These are phyloP conservation scores for Colletotrichum liriopes DNA, from an alignment of 2,329 filamentous ascomycete species.

Conservation along the genomic window DNA sequence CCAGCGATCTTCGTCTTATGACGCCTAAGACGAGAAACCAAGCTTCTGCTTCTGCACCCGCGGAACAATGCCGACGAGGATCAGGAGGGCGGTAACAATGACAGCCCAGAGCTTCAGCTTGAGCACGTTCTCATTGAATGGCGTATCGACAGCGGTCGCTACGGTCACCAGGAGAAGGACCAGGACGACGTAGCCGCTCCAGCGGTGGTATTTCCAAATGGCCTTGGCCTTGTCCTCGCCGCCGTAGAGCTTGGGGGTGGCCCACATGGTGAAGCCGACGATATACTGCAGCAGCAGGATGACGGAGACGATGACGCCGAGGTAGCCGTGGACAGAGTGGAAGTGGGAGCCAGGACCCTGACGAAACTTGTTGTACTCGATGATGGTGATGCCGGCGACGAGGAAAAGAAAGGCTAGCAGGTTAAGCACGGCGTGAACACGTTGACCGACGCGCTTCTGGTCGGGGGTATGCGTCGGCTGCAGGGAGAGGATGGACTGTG, in stretches of 20 bases:
- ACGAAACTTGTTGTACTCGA: constrained; percentile 87
- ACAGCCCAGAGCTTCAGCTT: constrained; percentile 84
- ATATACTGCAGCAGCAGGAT: constrained; percentile 80
- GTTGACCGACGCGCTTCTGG: constrained; percentile 78
- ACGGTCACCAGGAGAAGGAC: constrained; percentile 82
- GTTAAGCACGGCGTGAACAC: constrained; percentile 80
- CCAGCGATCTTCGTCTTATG: not conserved
- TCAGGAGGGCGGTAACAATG: constrained; percentile 74
- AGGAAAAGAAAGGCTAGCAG: constrained; percentile 74
- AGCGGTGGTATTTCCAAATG: constrained; percentile 92
- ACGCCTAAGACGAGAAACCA: constrained; percentile 58
- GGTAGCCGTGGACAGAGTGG: constrained; percentile 83
- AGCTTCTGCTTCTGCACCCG: constrained; percentile 89
- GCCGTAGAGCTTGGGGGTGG: constrained; percentile 81
- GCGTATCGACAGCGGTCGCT: constrained; percentile 81
- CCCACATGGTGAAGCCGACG: constrained; percentile 89
- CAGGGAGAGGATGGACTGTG: constrained; percentile 86
- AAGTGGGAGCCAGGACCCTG: constrained; percentile 78
- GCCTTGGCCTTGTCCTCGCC: constrained; percentile 84
- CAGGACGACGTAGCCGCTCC: constrained; percentile 81
- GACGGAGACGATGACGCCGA: constrained; percentile 84
- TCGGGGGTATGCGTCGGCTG: constrained; percentile 86
- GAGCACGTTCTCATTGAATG: constrained; percentile 78
- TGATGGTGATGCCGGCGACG: constrained; percentile 76
- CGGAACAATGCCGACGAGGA: constrained; percentile 81